Percentiles rank a stretch among this genome's conserved stretches.
These are phyloP conservation scores for Pestalotiopsis sp. DNA, from an alignment of 2,329 filamentous ascomycete species.

Conservation along the genomic window DNA sequence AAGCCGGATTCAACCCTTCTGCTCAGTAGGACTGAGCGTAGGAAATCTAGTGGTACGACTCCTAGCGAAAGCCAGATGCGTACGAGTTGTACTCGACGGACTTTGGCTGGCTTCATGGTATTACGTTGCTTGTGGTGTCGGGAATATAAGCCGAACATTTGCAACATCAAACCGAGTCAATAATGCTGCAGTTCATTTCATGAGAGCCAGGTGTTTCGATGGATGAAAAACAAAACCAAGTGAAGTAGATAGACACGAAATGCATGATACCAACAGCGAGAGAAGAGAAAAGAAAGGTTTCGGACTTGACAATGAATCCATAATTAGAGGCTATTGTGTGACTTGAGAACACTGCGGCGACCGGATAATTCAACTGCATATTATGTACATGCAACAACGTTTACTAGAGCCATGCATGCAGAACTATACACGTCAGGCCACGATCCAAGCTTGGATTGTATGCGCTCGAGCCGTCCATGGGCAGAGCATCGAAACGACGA, in stretches of 20 bases:
- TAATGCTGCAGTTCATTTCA: background rate
- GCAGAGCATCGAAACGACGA: background rate
- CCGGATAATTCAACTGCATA: too few relatives aligned
- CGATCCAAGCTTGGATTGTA: too few relatives aligned
- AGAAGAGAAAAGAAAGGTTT: background rate
- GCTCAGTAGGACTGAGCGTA: conserved; percentile 16
- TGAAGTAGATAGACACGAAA: conserved; percentile 5
- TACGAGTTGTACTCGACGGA: background rate
- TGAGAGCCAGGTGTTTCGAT: background rate
- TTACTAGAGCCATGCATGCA: too few relatives aligned
- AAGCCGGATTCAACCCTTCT: conserved; percentile 53
- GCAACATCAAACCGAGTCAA: background rate
- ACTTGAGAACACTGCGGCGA: background rate
- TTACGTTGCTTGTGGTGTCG: background rate
- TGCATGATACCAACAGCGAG: conserved; percentile 8
- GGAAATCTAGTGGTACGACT: background rate
- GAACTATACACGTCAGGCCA: too few relatives aligned
- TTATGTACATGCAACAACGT: too few relatives aligned
- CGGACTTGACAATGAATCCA: background rate
- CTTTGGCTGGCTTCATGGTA: background rate
- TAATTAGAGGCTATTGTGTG: background rate
- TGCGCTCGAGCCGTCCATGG: too few relatives aligned
- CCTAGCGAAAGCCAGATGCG: background rate
- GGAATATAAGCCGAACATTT: background rate
- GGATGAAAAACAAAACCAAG: background rate